Percentiles rank a stretch among this genome's conserved stretches.
phyloP scores from a whole-genome alignment of 768 basidiomycete genomes.

The Lyophyllum shimeji region DNA sequence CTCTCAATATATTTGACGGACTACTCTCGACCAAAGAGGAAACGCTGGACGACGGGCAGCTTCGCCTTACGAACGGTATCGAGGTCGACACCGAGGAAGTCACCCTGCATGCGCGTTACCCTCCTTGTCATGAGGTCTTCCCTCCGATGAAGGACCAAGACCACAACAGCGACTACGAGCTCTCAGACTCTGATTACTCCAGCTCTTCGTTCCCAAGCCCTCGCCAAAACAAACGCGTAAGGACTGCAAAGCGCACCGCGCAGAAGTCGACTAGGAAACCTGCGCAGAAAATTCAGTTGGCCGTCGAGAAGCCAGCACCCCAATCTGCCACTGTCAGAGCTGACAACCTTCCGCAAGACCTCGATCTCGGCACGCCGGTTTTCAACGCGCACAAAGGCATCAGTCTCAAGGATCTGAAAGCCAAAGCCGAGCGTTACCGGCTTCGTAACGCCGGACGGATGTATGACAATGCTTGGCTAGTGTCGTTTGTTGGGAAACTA shows the following conservation, averaged over 20 bases:
- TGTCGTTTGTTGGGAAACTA: constrained; percentile 67
- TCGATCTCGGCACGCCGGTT: constrained; percentile 50
- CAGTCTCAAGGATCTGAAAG: constrained; percentile 49
- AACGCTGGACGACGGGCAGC: neutral
- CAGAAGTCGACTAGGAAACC: constrained; percentile 3
- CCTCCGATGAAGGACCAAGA: constrained; percentile 1
- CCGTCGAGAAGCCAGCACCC: neutral
- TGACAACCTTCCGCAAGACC: constrained; percentile 6
- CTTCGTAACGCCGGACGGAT: constrained; percentile 52
- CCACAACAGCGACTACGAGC: constrained; percentile 16
- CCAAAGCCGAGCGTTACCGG: constrained; percentile 54
- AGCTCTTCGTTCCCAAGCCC: constrained; percentile 20
- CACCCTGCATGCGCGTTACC: neutral
- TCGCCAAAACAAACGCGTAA: constrained; percentile 8
- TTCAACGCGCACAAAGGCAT: constrained; percentile 67
- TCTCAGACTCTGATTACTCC: constrained; percentile 5
- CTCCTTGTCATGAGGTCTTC: constrained; percentile 1
- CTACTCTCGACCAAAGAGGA: neutral
- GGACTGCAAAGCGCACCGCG: neutral
- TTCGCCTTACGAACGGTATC: neutral
- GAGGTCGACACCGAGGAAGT: neutral
- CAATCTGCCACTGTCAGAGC: neutral
- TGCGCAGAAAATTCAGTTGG: neutral
- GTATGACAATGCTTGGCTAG: constrained; percentile 67
- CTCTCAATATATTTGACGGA: neutral